A percentile compares a stretch with the other conserved stretches of the same genome.
These are phyloP conservation scores for Neurospora intermedia DNA, from an alignment of 495 filamentous ascomycete genomes.

Conservation along the genomic window DNA sequence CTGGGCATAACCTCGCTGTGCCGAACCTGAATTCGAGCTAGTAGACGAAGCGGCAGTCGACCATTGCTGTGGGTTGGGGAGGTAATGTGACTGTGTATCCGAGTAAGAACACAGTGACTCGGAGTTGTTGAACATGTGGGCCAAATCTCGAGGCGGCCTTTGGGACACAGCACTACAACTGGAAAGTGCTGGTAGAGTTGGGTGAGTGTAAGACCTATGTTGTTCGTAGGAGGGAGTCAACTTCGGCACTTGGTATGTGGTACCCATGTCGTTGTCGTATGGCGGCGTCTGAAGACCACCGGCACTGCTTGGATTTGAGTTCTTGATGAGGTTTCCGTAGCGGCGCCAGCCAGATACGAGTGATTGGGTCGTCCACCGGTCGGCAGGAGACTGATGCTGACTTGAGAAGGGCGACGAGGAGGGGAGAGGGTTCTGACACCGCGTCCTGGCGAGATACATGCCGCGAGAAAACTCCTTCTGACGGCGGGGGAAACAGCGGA, in stretches of 20 bases:
- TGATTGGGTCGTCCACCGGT: not conserved
- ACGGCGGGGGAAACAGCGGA: not conserved
- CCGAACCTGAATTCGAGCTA: not conserved
- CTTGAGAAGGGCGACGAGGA: not conserved
- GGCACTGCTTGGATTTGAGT: not conserved
- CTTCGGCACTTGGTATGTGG: slow-evolving; percentile 35
- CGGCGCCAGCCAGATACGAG: not conserved
- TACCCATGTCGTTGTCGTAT: slow-evolving; percentile 34
- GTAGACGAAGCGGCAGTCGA: not conserved
- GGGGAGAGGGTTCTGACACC: not conserved
- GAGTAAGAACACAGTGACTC: slow-evolving; percentile 1
- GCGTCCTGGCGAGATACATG: not conserved
- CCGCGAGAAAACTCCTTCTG: not conserved
- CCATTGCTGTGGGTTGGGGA: not conserved
- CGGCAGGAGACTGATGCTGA: not conserved
- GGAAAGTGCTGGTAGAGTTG: slow-evolving; percentile 1
- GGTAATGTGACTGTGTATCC: slow-evolving; percentile 3
- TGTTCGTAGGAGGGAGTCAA: slow-evolving; percentile 29
- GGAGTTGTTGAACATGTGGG: slow-evolving; percentile 1
- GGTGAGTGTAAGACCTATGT: slow-evolving; percentile 11
- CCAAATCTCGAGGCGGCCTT: not conserved
- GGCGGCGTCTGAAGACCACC: slow-evolving; percentile 41
- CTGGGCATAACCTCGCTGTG: not conserved
- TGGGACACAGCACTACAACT: not conserved
- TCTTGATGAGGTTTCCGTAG: not conserved